Evolutionary conservation across 2,329 filamentous ascomycete species (phyloP), one percentile per base, ranked within the genome.

Genomic region (Chlorencoelia australis): DNA sequence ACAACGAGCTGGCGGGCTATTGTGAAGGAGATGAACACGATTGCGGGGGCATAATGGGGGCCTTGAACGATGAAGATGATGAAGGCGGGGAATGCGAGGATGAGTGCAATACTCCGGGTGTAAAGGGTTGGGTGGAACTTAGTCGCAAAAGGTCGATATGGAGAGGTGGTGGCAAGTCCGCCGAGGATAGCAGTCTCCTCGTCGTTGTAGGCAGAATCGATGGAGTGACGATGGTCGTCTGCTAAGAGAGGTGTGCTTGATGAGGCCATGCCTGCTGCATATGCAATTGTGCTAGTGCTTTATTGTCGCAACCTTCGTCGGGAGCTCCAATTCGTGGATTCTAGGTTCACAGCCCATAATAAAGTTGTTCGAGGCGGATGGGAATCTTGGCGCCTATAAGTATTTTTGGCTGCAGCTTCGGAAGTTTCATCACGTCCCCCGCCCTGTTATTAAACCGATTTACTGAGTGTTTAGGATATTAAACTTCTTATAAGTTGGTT

Each of bases 21-120:
- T 2, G 42, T 40, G 19, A 49, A 49, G 9, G 46, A 42, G 30
- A 47, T 39, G 28, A 49, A 49, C 7, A 41, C 33, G 20, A 47
- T 45, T n/a, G 37, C 14, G 4, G 36, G 28, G 0, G 38, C 14
- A 21, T 37, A 42, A 15, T 33, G 29, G 3, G 29, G 34, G n/a
- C 40, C 37, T 17, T 40, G 25, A 10, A 40, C 35, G 11, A 41
- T 27, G 37, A 49, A 44, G 36, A 49, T 41, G n/a, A 47, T 43
- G 19, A 44, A 47, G 4, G 40, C 29, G n/a, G 46, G 42, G 14
- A 46, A 14, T n/a, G 37, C 30, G 32, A 46, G 42, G 32, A 43
- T 11, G 22, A 46, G 33, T 13, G 34, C 34, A 11, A 45, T 26
- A 33, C 14, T 18, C 2, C 46, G 44, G 2, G 26, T 10, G 28